Conservation (phyloP, 169 alveolate genomes). For the Cryptosporidium viatorum region DNA sequence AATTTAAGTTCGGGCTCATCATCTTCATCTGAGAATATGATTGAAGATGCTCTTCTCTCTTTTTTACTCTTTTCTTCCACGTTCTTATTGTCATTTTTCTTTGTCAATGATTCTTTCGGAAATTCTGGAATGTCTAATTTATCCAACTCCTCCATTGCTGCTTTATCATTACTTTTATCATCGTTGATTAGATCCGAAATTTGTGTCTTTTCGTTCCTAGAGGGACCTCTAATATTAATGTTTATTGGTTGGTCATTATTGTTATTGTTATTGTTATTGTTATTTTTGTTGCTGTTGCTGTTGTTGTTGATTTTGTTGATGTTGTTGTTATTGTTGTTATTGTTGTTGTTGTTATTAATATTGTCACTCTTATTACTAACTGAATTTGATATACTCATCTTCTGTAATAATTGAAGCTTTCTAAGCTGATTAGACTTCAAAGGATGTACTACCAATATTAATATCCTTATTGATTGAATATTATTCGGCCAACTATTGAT, state of each 20-base stretch:
- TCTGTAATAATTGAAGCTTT: slow-evolving; percentile 43
- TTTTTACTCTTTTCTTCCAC: neutral
- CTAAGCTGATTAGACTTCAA: slow-evolving; percentile 43
- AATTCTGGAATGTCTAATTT: slow-evolving; percentile 13
- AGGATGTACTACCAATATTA: slow-evolving; percentile 59
- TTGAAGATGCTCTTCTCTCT: slow-evolving; percentile 44
- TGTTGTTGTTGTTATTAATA: neutral
- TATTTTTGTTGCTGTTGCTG: neutral
- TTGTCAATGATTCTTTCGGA: slow-evolving; percentile 17
- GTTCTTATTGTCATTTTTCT: neutral
- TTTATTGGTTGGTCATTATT: neutral
- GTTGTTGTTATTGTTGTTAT: neutral
- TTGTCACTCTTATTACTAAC: neutral
- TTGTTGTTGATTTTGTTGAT: neutral
- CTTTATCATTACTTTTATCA: neutral
- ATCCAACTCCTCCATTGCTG: neutral
- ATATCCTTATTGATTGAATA: slow-evolving; percentile 45
- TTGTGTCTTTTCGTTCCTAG: neutral
- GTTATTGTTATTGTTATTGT: neutral
- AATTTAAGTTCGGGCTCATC: slow-evolving; percentile 62
- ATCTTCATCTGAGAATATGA: slow-evolving; percentile 45
- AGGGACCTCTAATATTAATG: too few species aligned
- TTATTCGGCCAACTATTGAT: slow-evolving; percentile 70
- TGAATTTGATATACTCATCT: neutral
- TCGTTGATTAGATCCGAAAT: neutral